phyloP scores from a whole-genome alignment of 129 eudicot species.

The Tagetes patula region DNA sequence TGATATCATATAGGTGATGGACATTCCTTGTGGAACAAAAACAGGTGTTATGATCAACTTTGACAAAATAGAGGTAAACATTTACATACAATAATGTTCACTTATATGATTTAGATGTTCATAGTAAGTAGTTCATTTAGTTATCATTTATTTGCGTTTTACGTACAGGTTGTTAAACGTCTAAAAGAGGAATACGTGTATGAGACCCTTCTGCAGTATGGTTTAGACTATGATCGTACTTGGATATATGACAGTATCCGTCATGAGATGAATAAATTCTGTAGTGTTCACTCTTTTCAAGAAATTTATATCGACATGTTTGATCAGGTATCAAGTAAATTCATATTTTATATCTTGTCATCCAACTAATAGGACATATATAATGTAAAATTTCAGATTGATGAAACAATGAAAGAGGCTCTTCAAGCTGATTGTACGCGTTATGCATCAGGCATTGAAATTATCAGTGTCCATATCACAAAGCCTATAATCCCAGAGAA shows the following conservation, averaged over 20 bases:
- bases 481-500: slow-evolving; percentile 85
- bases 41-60: slow-evolving; percentile 96
- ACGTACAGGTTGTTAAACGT: slow-evolving; percentile 85
- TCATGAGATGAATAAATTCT: slow-evolving; percentile 96
- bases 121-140: too few species aligned
- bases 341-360: background rate
- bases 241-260: slow-evolving; percentile 97
- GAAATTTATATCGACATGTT: slow-evolving; percentile 97
- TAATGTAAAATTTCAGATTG: slow-evolving; percentile 52
- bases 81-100: background rate
- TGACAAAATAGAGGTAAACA: slow-evolving; percentile 75
- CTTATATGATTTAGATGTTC: background rate
- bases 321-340: slow-evolving; percentile 71
- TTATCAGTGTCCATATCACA: slow-evolving; percentile 92
- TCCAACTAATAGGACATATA: slow-evolving; percentile 20
- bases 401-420: slow-evolving; percentile 95
- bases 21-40: slow-evolving; percentile 96
- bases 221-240: slow-evolving; percentile 86
- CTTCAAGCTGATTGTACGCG: slow-evolving; percentile 98
- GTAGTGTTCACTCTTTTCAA: slow-evolving; percentile 93
- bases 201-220: slow-evolving; percentile 80
- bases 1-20: slow-evolving; percentile 69
- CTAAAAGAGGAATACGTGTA: slow-evolving; percentile 70
- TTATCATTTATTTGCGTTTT: too few species aligned
- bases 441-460: slow-evolving; percentile 96